Percentiles rank a stretch among this genome's conserved stretches.
These are phyloP conservation scores for Prunus mume DNA, from an alignment of 306 rosid genomes.

Conservation along the genomic window DNA sequence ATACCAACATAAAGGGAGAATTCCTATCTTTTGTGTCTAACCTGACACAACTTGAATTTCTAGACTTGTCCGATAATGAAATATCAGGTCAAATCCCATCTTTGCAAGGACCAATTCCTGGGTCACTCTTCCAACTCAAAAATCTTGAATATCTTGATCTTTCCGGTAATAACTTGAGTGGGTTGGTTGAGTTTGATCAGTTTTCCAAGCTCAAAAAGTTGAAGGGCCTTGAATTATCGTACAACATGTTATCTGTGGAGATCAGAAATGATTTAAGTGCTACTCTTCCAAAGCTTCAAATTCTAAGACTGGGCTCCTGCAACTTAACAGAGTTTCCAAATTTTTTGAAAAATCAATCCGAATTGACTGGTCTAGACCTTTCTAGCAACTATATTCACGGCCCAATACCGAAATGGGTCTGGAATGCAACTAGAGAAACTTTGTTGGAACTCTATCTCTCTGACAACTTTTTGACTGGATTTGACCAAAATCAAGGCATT, in stretches of 20 bases:
- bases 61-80: no score
- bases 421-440: slow-evolving; percentile 9
- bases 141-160: no score
- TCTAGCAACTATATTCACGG: slow-evolving; percentile 25
- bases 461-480: slow-evolving; percentile 7
- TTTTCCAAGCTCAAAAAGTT: no score
- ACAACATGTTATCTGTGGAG: slow-evolving; percentile 12
- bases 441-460: not conserved
- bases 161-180: no score
- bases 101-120: no score
- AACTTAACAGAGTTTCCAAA: slow-evolving; percentile 19
- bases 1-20: not conserved
- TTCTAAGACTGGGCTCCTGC: not conserved
- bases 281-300: not conserved
- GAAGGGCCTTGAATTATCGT: not conserved
- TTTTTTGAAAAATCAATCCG: slow-evolving; percentile 16
- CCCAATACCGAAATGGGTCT: slow-evolving; percentile 24
- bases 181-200: no score
- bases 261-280: not conserved
- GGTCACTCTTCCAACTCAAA: no score
- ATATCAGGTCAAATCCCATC: no score
- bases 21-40: no score
- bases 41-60: no score
- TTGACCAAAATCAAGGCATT: not conserved
- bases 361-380: not conserved